Base-by-base conservation (phyloP, 768 basidiomycete genomes). In the Terana coerulea region DNA sequence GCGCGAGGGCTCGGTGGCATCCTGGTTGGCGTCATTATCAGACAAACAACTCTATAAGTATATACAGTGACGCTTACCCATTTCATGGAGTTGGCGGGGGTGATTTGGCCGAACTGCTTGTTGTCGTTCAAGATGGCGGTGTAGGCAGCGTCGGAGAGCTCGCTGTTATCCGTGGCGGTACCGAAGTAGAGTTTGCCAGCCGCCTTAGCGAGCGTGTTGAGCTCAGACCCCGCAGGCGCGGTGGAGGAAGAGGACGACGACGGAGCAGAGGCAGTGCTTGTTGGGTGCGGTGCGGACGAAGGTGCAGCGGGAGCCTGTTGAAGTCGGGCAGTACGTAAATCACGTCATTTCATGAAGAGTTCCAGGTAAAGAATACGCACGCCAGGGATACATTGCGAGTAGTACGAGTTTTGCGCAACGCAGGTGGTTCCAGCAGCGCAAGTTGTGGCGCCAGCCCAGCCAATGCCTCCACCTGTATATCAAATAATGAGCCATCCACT, bases 61-160 rank as follows among this genome's bases (percentile, higher is more conserved):
- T 4, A 15, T 33, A 30, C 15, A 12, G 29, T 24, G 10, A 40
- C 0, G 53, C 66, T 30, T 53, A 75, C 78, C 78, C 78, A 80
- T 74, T 81, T 80, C 78, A 79, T 78, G 53, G 70, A 73, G 58
- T 79, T 79, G 17, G 67, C 77, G 22, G 78, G 69, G 0, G 78
- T 79, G 52, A 80, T 64, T 58, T 76, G 75, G 11, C 67, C 67
- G 56, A 78, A 79, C 52, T 72, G 64, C 14, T 47, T 61, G 31
- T 55, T 69, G 59, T 77, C 67, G 50, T 67, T 60, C 41, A 78
- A 65, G 45, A 67, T 63, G 9, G 68, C 62, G 11, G 69, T 64
- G 59, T 78, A 78, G 1, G 72, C 54, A 0, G 66, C 53, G 55
- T 78, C 73, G 12, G 66, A 72, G 33, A 78, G 67, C 59, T 78